phyloP scores from a whole-genome alignment of 208 protist genomes.

The Blastocrithidia nonstop region DNA sequence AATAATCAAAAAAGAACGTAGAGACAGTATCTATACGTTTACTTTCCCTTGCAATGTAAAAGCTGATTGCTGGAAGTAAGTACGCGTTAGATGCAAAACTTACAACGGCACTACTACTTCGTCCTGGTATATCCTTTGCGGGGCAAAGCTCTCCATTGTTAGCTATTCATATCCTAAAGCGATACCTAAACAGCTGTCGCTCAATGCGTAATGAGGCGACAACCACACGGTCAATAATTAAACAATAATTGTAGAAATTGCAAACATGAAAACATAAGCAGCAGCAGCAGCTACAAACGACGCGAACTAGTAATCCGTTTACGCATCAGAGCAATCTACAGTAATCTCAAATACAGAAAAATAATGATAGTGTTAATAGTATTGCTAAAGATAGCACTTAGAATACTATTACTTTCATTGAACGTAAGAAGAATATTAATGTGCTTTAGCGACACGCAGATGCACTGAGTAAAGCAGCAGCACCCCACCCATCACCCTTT shows the following conservation, averaged over 20 bases:
- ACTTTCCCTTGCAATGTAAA: slow-evolving; percentile 6
- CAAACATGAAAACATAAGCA: background rate
- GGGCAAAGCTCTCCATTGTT: slow-evolving; percentile 53
- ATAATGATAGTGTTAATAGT: background rate
- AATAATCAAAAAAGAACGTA: no score
- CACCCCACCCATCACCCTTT: slow-evolving; percentile 48
- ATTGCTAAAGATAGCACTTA: background rate
- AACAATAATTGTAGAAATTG: background rate
- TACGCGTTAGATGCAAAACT: slow-evolving; percentile 39
- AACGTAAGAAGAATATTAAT: no score
- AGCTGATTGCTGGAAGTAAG: slow-evolving; percentile 13
- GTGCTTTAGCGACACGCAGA: background rate
- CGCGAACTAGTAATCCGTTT: no score
- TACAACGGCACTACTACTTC: slow-evolving; percentile 51
- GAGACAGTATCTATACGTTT: no score
- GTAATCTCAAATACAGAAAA: background rate
- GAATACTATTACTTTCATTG: no score
- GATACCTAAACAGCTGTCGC: slow-evolving; percentile 47
- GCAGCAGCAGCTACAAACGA: background rate
- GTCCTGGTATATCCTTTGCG: slow-evolving; percentile 33
- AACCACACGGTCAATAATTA: background rate
- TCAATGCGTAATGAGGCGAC: slow-evolving; percentile 16
- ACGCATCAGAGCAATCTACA: background rate
- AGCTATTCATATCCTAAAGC: slow-evolving; percentile 46
- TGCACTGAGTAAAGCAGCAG: slow-evolving; percentile 4